phyloP scores from a whole-genome alignment of 306 rosid genomes.

The Corylus heterophylla region DNA sequence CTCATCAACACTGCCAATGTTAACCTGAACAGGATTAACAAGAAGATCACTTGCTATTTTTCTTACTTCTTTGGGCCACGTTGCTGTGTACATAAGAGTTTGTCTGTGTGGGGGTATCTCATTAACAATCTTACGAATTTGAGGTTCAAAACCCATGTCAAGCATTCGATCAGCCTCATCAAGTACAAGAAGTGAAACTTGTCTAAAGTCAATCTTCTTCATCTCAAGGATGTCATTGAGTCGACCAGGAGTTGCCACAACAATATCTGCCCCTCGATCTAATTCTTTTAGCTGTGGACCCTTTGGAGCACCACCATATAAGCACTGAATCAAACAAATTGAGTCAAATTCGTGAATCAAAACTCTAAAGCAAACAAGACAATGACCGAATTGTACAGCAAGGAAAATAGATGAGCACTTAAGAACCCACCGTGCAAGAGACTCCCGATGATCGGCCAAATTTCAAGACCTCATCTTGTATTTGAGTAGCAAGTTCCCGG shows the following conservation, averaged over 20 bases:
- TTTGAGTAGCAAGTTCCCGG: slow-evolving; percentile 98
- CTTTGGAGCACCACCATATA: slow-evolving; percentile 98
- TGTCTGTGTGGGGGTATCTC: slow-evolving; percentile 96
- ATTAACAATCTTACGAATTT: slow-evolving; percentile 93
- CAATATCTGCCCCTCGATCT: slow-evolving; percentile 95
- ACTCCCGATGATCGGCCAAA: slow-evolving; percentile 86
- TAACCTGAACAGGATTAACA: slow-evolving; percentile 94
- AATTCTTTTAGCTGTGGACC: slow-evolving; percentile 86
- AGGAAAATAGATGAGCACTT: slow-evolving; percentile 18
- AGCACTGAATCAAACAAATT: slow-evolving; percentile 64
- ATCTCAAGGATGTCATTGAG: slow-evolving; percentile 95
- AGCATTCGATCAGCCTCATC: slow-evolving; percentile 99
- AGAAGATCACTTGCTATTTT: slow-evolving; percentile 96
- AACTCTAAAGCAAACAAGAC: slow-evolving; percentile 2
- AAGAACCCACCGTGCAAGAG: slow-evolving; percentile 83
- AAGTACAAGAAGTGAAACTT: slow-evolving; percentile 94
- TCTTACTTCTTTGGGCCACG: slow-evolving; percentile 99
- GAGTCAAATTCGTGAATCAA: slow-evolving; percentile 23
- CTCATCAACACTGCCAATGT: slow-evolving; percentile 93
- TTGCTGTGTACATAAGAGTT: slow-evolving; percentile 98
- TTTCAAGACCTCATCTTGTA: slow-evolving; percentile 86
- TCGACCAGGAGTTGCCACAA: slow-evolving; percentile 99
- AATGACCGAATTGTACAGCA: slow-evolving; percentile 2
- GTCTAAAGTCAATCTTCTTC: slow-evolving; percentile 83
- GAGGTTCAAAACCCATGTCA: slow-evolving; percentile 99